Evolutionary conservation across 345 rosid genomes (phyloP).

Genomic region (Stellera chamaejasme): DNA sequence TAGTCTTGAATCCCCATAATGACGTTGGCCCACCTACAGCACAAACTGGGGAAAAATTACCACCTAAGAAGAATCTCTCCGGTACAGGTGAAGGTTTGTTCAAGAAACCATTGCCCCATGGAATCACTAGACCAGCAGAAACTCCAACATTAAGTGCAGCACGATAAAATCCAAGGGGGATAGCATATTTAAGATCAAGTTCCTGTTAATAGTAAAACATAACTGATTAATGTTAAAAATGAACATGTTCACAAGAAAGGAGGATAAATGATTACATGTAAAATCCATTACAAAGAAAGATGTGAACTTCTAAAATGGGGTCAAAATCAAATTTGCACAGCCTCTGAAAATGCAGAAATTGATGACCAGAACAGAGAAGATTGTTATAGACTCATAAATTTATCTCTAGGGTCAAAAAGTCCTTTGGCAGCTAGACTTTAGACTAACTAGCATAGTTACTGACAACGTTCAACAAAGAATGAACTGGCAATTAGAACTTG

Average conservation of each 20-base stretch:
- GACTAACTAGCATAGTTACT: too few relatives aligned
- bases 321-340: too few relatives aligned
- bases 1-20: constrained; percentile 66
- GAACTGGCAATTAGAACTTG: too few relatives aligned
- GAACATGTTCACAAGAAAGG: background rate
- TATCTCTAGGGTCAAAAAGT: background rate
- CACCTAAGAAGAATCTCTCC: constrained; percentile 92
- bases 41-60: constrained; percentile 76
- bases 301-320: too few relatives aligned
- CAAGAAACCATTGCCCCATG: constrained; percentile 68
- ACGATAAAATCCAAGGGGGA: constrained; percentile 64
- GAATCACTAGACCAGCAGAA: constrained; percentile 63
- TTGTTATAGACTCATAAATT: too few relatives aligned
- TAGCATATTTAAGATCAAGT: constrained; percentile 69
- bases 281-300: too few relatives aligned
- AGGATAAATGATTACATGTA: background rate
- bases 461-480: too few relatives aligned
- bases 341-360: too few relatives aligned
- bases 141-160: constrained; percentile 77
- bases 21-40: constrained; percentile 76
- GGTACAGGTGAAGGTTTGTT: constrained; percentile 48
- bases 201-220: constrained; percentile 37
- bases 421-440: background rate
- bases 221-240: background rate
- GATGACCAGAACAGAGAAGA: too few relatives aligned